Base-by-base conservation (phyloP, 2,329 filamentous ascomycete genomes). In the Colletotrichum australisinense region DNA sequence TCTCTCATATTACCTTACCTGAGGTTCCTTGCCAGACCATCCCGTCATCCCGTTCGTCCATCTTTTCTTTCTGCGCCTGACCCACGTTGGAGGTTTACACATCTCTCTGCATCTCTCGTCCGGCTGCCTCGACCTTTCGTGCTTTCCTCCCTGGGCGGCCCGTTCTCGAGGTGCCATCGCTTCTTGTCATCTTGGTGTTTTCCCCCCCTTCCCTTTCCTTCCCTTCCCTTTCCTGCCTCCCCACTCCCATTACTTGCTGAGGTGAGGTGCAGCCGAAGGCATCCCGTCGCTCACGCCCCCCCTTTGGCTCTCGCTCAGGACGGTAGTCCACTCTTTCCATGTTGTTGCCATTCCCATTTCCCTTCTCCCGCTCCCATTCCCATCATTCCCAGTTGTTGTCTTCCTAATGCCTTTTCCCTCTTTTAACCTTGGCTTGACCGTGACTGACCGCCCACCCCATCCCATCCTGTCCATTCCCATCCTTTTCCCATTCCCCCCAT, bases 271-370 rank as follows among this genome's bases (percentile, higher is more conserved):
- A 42, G 38, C 38, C 16, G 14, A 28, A 24, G 52, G 9, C 32
- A 35, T 35, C 60, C 22, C 19, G 19, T 72, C 28, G n/a, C 24
- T 32, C 68, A 30, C 59, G 55, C 52, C 70, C 68, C 67, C 73
- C 70, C 68, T 74, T 75, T 66, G 73, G 71, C 68, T 74, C 71
- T 52, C 68, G 73, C 71, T 42, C 28, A 35, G 32, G 9, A 35
- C 32, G 32, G 32, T 63, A 65, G 57, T 66, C 69, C 64, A 63
- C 59, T 49, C 59, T 70, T 66, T 70, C 68, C 75, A 74, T 74
- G 67, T 74, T 76, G 73, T 76, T 77, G 69, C 74, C 65, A 64
- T 77, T 74, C 73, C 62, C 76, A 76, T 74, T 76, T 68, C 76
- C 75, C 72, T 28, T 62, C 55, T 53, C 46, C 56, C 46, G 52